Percentiles rank a stretch among this genome's conserved stretches.
phyloP scores from a whole-genome alignment of 208 protist species.

The Leishmania arabica region DNA sequence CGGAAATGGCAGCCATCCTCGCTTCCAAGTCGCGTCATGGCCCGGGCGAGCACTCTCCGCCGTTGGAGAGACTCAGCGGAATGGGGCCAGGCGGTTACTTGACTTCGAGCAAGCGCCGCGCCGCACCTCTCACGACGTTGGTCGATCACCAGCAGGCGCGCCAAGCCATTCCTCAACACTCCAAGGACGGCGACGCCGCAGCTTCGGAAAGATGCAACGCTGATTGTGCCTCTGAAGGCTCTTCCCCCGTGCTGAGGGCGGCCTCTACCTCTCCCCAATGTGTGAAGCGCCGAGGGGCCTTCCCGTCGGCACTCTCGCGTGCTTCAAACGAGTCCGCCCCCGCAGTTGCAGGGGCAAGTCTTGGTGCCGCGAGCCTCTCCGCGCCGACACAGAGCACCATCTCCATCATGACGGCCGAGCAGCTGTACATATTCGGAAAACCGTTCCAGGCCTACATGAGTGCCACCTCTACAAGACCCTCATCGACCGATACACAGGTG shows the following conservation, averaged over 20 bases:
- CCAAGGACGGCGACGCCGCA: slow-evolving; percentile 6
- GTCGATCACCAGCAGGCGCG: slow-evolving; percentile 65
- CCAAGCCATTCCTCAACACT: slow-evolving; percentile 24
- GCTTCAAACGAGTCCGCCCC: neutral
- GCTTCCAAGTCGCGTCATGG: slow-evolving; percentile 30
- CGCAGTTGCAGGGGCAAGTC: neutral
- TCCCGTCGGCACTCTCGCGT: neutral
- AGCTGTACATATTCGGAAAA: slow-evolving; percentile 44
- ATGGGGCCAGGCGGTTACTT: slow-evolving; percentile 11
- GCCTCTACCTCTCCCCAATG: neutral
- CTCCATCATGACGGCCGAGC: slow-evolving; percentile 33
- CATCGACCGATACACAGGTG: neutral
- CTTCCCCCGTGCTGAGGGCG: neutral
- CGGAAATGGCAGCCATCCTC: slow-evolving; percentile 37
- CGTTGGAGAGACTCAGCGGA: slow-evolving; percentile 12
- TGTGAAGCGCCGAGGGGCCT: neutral
- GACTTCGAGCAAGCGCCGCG: slow-evolving; percentile 21
- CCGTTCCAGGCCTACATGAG: slow-evolving; percentile 45
- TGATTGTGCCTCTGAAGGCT: neutral
- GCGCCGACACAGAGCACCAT: slow-evolving; percentile 7
- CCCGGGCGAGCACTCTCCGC: slow-evolving; percentile 22
- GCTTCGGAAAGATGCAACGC: neutral
- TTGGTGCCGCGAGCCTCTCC: neutral
- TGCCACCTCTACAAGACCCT: slow-evolving; percentile 5
- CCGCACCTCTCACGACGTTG: slow-evolving; percentile 53